Evolutionary conservation across 805 yeast genomes (phyloP).

Genomic region (Blastobotrys parvus): DNA sequence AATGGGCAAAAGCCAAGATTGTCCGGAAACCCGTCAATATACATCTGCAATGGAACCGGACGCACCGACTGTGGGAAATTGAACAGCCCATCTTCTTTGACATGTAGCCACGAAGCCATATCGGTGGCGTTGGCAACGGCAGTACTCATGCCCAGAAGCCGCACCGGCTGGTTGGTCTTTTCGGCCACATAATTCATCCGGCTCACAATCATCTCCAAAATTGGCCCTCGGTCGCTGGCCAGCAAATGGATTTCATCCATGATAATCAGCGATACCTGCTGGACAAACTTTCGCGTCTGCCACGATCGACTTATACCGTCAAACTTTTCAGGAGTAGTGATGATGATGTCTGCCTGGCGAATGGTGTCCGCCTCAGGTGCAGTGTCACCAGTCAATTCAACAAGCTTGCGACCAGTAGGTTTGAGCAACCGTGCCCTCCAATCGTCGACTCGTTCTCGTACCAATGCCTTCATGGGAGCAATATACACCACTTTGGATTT

Average conservation of each 20-base stretch:
- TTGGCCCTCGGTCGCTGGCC: slow-evolving; percentile 83
- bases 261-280: slow-evolving; percentile 62
- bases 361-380: slow-evolving; percentile 63
- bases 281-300: slow-evolving; percentile 72
- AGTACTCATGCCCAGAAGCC: slow-evolving; percentile 72
- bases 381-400: slow-evolving; percentile 78
- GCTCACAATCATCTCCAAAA: slow-evolving; percentile 82
- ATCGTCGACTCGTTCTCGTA: slow-evolving; percentile 74
- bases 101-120: slow-evolving; percentile 80
- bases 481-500: slow-evolving; percentile 73
- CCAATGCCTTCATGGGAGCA: slow-evolving; percentile 87
- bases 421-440: slow-evolving; percentile 52
- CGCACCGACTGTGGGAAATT: slow-evolving; percentile 77
- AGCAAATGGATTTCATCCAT: slow-evolving; percentile 82
- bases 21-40: slow-evolving; percentile 79
- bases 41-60: slow-evolving; percentile 82
- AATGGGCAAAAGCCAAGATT: slow-evolving; percentile 72
- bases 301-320: slow-evolving; percentile 84
- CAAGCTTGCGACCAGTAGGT: slow-evolving; percentile 43
- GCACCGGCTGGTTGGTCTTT: slow-evolving; percentile 49
- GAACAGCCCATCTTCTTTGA: slow-evolving; percentile 53
- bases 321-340: slow-evolving; percentile 80
- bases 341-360: slow-evolving; percentile 60
- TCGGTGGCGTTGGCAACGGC: slow-evolving; percentile 82
- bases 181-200: slow-evolving; percentile 68